Evolutionary conservation across 371 early-diverging fungal species (phyloP).

Genomic region (Lichtheimia ornata): DNA sequence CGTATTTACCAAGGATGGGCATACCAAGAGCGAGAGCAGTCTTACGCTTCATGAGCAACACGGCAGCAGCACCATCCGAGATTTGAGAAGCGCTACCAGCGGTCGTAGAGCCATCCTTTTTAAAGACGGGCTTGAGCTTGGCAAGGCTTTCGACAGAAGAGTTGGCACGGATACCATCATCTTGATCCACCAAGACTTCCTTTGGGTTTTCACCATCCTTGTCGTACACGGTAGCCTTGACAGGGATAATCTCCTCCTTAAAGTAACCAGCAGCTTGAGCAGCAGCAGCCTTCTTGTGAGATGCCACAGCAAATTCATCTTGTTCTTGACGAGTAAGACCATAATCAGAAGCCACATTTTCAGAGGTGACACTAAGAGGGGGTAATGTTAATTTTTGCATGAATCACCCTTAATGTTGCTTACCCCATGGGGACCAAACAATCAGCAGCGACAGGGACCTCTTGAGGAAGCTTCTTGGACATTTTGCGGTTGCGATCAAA

Average conservation of each 20-base stretch:
- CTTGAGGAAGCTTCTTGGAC: slow-evolving; percentile 71
- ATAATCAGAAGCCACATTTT: slow-evolving; percentile 92
- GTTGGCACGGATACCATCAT: slow-evolving; percentile 92
- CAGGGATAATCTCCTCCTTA: slow-evolving; percentile 91
- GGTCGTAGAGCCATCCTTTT: slow-evolving; percentile 84
- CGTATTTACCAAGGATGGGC: slow-evolving; percentile 86
- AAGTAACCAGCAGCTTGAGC: slow-evolving; percentile 92
- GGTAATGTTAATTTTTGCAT: too few species aligned
- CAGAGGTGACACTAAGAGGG: slow-evolving; percentile 77
- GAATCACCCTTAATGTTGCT: neutral
- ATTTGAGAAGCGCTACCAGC: slow-evolving; percentile 99
- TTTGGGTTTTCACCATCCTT: slow-evolving; percentile 72
- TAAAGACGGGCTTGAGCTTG: slow-evolving; percentile 93
- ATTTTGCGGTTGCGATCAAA: slow-evolving; percentile 34
- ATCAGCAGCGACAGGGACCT: slow-evolving; percentile 72
- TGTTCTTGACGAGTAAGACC: slow-evolving; percentile 80
- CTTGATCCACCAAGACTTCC: slow-evolving; percentile 66
- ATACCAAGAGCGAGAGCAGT: slow-evolving; percentile 86
- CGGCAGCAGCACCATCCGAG: slow-evolving; percentile 98
- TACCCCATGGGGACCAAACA: slow-evolving; percentile 88
- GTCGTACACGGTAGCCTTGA: slow-evolving; percentile 75
- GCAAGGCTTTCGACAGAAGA: slow-evolving; percentile 77
- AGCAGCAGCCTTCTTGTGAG: slow-evolving; percentile 78
- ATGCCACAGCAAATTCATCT: slow-evolving; percentile 85
- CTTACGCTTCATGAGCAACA: slow-evolving; percentile 92